Evolutionary conservation across 495 filamentous ascomycete species (phyloP), one percentile per base, ranked within the genome.

Genomic region (Podospora comata): DNA sequence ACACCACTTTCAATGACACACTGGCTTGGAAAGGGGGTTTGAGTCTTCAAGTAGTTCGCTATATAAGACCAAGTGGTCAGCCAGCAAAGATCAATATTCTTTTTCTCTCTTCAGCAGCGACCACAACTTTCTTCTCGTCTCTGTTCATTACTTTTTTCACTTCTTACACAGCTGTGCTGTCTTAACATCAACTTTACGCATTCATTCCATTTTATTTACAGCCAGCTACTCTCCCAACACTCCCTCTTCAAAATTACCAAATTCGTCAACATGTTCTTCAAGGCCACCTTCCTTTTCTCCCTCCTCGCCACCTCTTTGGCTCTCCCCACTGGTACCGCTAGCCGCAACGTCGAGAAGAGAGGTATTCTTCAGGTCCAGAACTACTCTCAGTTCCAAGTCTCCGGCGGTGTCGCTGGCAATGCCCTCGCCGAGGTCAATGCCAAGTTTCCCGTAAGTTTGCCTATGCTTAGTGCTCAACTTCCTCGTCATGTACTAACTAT

Each of bases 391-490:
- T 81, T 82, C 73, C 76, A 78, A 54, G 68, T 83, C 60, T 82
- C 80, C 1, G 73, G 70, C 64, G 81, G 81, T 3, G 76, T 80
- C 2, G 78, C 77, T 15, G 80, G 81, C 13, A 80, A 83, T 61
- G 80, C 78, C 27, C 74, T 80, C 15, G 76, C 74, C 3, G 79
- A 82, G 63, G 81, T 81, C 26, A 70, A 76, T 57, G 75, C 77
- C 28, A 80, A 80, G 73, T 82, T 83, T 62, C 80, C 81, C 13
- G 81, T 81, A 75, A n/a, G 75, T 56, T 19, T 7, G 6, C 28
- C 23, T 23, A 23, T 23, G 23, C 0, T 58, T 4, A 20, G 2
- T 58, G 13, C 6, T 58, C 5, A 20, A 20, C 16, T 61, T 60
- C 26, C 59, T 27, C 53, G 58, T 26, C 9, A 34, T 32, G 0